These are phyloP conservation scores for Leccinum subtestaceum DNA, from an alignment of 768 basidiomycete genomes.

Conservation along the genomic window DNA sequence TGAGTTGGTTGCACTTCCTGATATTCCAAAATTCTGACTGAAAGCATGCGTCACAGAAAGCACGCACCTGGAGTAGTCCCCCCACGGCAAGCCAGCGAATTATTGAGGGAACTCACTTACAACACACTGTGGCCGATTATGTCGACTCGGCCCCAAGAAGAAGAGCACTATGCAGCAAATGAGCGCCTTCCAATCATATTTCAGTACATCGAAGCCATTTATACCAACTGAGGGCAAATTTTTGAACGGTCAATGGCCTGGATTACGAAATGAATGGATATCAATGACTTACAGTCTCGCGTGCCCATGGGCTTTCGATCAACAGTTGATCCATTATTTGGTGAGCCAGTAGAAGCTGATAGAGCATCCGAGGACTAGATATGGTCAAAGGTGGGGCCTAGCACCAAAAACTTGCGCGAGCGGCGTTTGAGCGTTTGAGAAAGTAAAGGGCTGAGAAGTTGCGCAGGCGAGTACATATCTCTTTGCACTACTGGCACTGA, in stretches of 20 bases:
- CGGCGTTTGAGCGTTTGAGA: neutral
- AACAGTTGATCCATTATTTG: neutral
- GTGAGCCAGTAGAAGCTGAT: neutral
- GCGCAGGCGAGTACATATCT: conserved; percentile 9
- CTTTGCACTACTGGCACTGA: neutral
- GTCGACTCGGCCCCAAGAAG: neutral
- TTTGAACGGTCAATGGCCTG: neutral
- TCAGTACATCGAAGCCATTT: neutral
- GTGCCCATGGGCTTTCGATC: neutral
- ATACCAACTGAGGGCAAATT: neutral
- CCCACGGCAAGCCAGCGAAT: neutral
- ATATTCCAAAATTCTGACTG: neutral
- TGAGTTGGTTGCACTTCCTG: neutral
- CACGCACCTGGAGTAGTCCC: neutral
- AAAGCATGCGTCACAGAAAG: neutral
- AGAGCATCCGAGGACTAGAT: neutral
- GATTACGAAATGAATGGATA: too few species aligned
- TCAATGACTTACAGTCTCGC: neutral
- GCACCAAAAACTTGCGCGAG: neutral
- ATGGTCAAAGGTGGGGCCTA: neutral
- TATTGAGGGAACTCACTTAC: neutral
- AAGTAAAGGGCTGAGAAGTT: neutral
- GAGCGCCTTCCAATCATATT: neutral
- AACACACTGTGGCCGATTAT: neutral
- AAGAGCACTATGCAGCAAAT: neutral